Percentiles rank a stretch among this genome's conserved stretches.
phyloP scores from a whole-genome alignment of 768 basidiomycete genomes.

The Pleurotus cornucopiae region DNA sequence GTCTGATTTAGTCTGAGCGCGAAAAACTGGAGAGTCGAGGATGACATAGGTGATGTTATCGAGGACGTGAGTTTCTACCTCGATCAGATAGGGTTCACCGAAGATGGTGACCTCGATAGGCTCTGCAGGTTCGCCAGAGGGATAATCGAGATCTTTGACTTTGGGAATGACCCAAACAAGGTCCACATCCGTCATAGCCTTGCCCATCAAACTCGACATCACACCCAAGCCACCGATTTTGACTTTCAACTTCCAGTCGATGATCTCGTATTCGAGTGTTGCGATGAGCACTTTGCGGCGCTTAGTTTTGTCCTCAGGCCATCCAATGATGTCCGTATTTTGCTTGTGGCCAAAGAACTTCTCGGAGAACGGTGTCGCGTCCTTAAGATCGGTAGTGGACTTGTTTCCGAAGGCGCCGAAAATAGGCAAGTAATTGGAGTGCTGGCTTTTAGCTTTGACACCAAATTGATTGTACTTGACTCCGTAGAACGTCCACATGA shows the following conservation, averaged over 20 bases:
- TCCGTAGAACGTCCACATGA: conserved; percentile 96
- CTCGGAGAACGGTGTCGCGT: conserved; percentile 52
- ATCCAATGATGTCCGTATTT: conserved; percentile 80
- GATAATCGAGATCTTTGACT: conserved; percentile 92
- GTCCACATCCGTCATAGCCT: conserved; percentile 97
- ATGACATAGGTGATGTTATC: conserved; percentile 97
- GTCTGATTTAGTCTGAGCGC: conserved; percentile 93
- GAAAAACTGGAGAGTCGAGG: conserved; percentile 93
- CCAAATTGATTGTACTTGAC: conserved; percentile 94
- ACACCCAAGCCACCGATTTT: conserved; percentile 97
- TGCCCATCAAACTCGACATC: conserved; percentile 97
- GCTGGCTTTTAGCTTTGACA: conserved; percentile 65
- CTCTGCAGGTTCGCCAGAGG: conserved; percentile 84
- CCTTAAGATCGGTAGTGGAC: conserved; percentile 67
- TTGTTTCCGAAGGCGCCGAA: conserved; percentile 61
- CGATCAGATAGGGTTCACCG: conserved; percentile 91
- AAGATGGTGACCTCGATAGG: conserved; percentile 97
- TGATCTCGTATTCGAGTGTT: conserved; percentile 92
- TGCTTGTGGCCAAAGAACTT: conserved; percentile 69
- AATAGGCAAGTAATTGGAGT: conserved; percentile 86
- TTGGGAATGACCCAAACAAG: conserved; percentile 93
- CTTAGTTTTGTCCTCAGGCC: conserved; percentile 92
- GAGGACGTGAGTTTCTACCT: conserved; percentile 88
- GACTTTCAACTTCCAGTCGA: conserved; percentile 97
- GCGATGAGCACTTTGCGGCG: conserved; percentile 88